These are phyloP conservation scores for Paramecium pentaurelia DNA, from an alignment of 73 alveolate species.

Conservation along the genomic window DNA sequence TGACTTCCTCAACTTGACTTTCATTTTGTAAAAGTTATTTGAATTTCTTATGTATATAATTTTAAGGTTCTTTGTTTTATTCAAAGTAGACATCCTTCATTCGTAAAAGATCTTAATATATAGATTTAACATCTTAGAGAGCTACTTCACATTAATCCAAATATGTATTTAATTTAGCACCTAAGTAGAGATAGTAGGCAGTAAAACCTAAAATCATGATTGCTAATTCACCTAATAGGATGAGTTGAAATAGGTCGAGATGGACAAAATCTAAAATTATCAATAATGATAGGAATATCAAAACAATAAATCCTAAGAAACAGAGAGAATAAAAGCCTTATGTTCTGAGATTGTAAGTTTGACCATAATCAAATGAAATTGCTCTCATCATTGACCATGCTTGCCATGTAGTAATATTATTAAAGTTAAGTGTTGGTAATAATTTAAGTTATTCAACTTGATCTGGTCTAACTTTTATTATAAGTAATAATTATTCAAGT, in stretches of 20 bases:
- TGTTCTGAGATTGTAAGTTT: slow-evolving; percentile 14
- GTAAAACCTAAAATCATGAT: not conserved
- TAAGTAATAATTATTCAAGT: not conserved
- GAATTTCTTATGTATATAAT: slow-evolving; percentile 17
- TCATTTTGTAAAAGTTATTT: not conserved
- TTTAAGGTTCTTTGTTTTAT: not conserved
- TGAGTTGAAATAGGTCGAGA: not conserved
- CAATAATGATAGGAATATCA: not conserved
- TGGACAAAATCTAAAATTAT: not conserved
- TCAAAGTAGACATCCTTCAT: slow-evolving; percentile 25
- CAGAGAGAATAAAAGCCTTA: slow-evolving; percentile 20
- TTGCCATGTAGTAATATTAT: not conserved
- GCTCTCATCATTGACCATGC: slow-evolving; percentile 51
- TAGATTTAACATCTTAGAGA: not conserved
- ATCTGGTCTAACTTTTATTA: not conserved
- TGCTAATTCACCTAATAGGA: not conserved
- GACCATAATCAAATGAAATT: slow-evolving; percentile 40
- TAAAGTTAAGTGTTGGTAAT: slow-evolving; percentile 1
- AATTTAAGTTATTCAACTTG: not conserved
- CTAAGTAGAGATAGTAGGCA: not conserved
- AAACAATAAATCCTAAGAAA: not conserved
- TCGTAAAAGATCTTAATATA: not conserved
- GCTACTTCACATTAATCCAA: not conserved
- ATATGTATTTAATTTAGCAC: slow-evolving; percentile 7
- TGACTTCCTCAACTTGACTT: not conserved